Conservation (phyloP, 345 rosid genomes). For the Litchi chinensis region DNA sequence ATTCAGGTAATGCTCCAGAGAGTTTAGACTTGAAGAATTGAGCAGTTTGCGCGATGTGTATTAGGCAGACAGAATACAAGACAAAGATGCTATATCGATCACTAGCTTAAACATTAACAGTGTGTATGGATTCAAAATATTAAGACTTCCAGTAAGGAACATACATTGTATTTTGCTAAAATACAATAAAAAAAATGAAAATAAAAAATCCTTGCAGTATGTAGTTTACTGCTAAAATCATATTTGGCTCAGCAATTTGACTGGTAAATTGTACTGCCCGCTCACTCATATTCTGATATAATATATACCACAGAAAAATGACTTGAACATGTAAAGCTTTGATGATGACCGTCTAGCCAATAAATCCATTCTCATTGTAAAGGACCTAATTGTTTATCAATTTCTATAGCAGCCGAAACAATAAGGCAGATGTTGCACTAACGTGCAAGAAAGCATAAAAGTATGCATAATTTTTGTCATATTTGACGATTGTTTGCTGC, state of each 20-base stretch:
- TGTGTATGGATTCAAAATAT: neutral
- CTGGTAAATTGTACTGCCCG: too few species aligned
- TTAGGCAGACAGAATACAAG: neutral
- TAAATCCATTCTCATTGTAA: neutral
- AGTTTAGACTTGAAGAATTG: too few species aligned
- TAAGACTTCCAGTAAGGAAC: too few species aligned
- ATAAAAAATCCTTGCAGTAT: too few species aligned
- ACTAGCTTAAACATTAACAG: neutral
- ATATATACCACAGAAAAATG: neutral
- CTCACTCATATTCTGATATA: too few species aligned
- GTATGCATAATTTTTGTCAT: neutral
- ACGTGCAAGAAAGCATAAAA: neutral
- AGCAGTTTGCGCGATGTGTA: neutral
- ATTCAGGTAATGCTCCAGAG: conserved; percentile 26
- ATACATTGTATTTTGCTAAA: neutral
- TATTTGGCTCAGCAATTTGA: too few species aligned
- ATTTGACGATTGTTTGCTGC: too few species aligned
- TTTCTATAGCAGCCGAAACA: neutral
- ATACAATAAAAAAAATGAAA: too few species aligned
- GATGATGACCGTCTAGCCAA: neutral
- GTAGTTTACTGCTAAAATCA: too few species aligned
- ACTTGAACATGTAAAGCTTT: neutral
- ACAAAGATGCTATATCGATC: neutral
- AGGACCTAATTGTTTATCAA: neutral
- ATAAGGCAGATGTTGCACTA: neutral